Percentiles rank a stretch among this genome's conserved stretches.
Evolutionary conservation across 164 flowering plant genomes (phyloP).

Genomic region (Berberis thunbergii): DNA sequence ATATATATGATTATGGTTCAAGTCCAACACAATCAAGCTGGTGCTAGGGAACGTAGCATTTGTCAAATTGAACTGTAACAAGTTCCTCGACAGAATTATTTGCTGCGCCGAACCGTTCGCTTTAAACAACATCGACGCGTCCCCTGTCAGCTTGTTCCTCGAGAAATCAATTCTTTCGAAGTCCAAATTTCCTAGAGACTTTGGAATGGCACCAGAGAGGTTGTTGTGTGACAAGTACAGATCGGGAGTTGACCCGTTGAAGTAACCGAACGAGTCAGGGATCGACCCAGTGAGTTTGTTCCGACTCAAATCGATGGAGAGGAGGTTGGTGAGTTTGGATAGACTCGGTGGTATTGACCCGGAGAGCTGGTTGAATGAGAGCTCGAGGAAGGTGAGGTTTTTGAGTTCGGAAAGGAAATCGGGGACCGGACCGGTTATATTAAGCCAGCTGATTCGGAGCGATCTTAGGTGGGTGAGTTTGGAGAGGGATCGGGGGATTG

Average conservation of each 20-base stretch:
- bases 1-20: conserved; percentile 38
- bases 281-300: conserved; percentile 57
- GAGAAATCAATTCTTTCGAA: conserved; percentile 34
- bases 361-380: conserved; percentile 46
- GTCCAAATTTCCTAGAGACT: conserved; percentile 19
- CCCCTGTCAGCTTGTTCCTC: conserved; percentile 34
- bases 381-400: conserved; percentile 33
- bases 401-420: conserved; percentile 37
- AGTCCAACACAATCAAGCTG: conserved; percentile 26
- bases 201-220: conserved; percentile 49
- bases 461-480: conserved; percentile 41
- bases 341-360: conserved; percentile 55
- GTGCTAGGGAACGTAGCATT: conserved; percentile 27
- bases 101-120: conserved; percentile 14
- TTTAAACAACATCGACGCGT: conserved; percentile 40
- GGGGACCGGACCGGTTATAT: conserved; percentile 60
- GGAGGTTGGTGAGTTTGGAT: conserved; percentile 28
- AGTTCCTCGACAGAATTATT: conserved; percentile 34
- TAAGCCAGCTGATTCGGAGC: conserved; percentile 37
- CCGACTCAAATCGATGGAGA: conserved; percentile 36
- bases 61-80: conserved; percentile 46
- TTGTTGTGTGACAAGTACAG: conserved; percentile 52
- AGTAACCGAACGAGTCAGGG: conserved; percentile 45
- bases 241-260: conserved; percentile 11
- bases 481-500: conserved; percentile 44